Evolutionary conservation across 345 rosid species (phyloP).

Genomic region (Microcos paniculata): DNA sequence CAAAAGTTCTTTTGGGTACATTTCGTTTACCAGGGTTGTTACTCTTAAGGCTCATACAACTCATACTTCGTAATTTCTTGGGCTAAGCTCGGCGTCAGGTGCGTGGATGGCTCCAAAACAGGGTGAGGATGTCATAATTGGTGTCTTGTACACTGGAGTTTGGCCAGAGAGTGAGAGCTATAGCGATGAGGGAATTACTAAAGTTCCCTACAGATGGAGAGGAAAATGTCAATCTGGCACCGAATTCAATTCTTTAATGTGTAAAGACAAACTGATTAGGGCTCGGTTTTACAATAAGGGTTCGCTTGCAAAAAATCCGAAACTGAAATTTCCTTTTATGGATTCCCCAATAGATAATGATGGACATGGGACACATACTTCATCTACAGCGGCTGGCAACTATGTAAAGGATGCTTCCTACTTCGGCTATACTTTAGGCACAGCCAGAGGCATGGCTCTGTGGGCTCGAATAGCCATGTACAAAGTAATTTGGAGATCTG

Average conservation of each 20-base stretch:
- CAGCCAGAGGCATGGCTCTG: constrained; percentile 35
- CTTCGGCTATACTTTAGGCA: constrained; percentile 35
- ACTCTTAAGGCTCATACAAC: constrained; percentile 32
- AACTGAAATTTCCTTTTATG: constrained; percentile 21
- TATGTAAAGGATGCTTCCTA: constrained; percentile 22
- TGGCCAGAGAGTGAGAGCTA: constrained; percentile 43
- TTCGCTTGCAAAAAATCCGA: constrained; percentile 22
- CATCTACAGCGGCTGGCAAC: constrained; percentile 35
- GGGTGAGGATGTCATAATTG: constrained; percentile 33
- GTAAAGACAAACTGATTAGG: constrained; percentile 49
- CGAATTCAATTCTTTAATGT: constrained; percentile 34
- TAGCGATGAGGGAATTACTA: constrained; percentile 27
- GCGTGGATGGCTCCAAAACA: constrained; percentile 31
- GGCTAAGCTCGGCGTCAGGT: constrained; percentile 20
- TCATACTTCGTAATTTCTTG: constrained; percentile 29
- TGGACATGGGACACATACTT: constrained; percentile 43
- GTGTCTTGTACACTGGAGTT: constrained; percentile 42
- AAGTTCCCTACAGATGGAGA: constrained; percentile 38
- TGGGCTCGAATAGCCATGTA: constrained; percentile 32
- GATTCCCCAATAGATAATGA: constrained; percentile 29
- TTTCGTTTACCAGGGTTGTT: constrained; percentile 29
- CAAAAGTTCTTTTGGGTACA: constrained; percentile 31
- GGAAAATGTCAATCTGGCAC: constrained; percentile 39
- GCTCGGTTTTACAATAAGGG: constrained; percentile 52
- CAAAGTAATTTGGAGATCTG: constrained; percentile 34